Percentiles rank a stretch among this genome's conserved stretches.
phyloP scores from a whole-genome alignment of 2,329 filamentous ascomycete species.

The Nothopassalora personata region DNA sequence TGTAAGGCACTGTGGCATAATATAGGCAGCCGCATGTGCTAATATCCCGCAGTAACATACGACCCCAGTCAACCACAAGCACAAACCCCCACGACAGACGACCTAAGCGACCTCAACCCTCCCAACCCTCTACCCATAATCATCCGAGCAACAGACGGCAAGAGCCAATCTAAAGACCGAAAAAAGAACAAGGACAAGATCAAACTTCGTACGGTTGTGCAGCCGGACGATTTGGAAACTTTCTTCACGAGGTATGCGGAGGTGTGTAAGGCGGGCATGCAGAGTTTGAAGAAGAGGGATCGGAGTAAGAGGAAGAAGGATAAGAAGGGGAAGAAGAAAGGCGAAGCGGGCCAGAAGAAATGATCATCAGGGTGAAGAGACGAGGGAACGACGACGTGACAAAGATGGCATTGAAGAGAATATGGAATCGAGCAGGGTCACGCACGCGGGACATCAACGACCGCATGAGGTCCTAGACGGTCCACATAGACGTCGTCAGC shows the following conservation, averaged over 20 bases:
- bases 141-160: slow-evolving; percentile 79
- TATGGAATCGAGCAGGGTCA: background rate
- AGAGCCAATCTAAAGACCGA: slow-evolving; percentile 38
- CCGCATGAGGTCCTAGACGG: too few species aligned
- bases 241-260: slow-evolving; percentile 88
- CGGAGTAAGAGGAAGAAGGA: slow-evolving; percentile 78
- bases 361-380: slow-evolving; percentile 1
- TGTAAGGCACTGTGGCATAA: slow-evolving; percentile 40
- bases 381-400: background rate
- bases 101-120: slow-evolving; percentile 57
- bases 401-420: background rate
- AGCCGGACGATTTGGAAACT: slow-evolving; percentile 65
- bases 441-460: background rate
- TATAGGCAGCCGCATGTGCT: background rate
- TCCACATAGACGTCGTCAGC: too few species aligned
- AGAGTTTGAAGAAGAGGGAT: slow-evolving; percentile 84
- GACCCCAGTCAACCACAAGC: slow-evolving; percentile 38
- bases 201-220: slow-evolving; percentile 79
- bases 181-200: slow-evolving; percentile 56
- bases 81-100: slow-evolving; percentile 39
- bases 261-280: slow-evolving; percentile 84
- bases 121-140: slow-evolving; percentile 64
- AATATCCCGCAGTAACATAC: slow-evolving; percentile 34
- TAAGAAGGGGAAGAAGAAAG: slow-evolving; percentile 65
- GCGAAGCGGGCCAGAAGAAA: slow-evolving; percentile 21